A percentile compares a stretch with the other conserved stretches of the same genome.
These are phyloP conservation scores for Ogataea glucozyma DNA, from an alignment of 805 yeast genomes.

Conservation along the genomic window DNA sequence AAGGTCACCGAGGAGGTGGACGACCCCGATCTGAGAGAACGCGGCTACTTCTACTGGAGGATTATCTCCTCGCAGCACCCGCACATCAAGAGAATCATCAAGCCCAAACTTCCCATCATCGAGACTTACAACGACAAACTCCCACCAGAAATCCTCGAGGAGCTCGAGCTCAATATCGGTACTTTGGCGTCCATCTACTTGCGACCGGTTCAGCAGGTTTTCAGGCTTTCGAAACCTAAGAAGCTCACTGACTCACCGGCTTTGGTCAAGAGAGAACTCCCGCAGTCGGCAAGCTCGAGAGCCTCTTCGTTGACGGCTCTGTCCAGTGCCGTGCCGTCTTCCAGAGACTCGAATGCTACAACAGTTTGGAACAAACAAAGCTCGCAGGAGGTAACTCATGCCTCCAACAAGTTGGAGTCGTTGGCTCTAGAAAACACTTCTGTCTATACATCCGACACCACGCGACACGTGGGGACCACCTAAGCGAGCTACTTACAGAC, in stretches of 20 bases:
- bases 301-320: slow-evolving; percentile 7
- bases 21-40: slow-evolving; percentile 83
- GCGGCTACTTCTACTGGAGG: slow-evolving; percentile 87
- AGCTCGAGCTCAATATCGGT: slow-evolving; percentile 79
- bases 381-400: neutral
- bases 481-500: neutral
- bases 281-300: slow-evolving; percentile 7
- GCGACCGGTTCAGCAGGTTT: slow-evolving; percentile 80
- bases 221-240: slow-evolving; percentile 60
- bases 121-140: slow-evolving; percentile 66
- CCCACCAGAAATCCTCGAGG: slow-evolving; percentile 72
- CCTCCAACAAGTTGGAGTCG: neutral
- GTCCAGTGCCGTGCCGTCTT: neutral
- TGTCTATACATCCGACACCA: neutral
- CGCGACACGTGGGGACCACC: neutral
- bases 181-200: slow-evolving; percentile 80
- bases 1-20: slow-evolving; percentile 71
- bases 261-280: slow-evolving; percentile 24
- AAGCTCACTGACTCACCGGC: slow-evolving; percentile 53
- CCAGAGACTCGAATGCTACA: slow-evolving; percentile 9
- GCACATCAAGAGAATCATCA: slow-evolving; percentile 50
- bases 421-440: neutral
- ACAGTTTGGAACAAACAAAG: slow-evolving; percentile 7
- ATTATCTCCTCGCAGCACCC: slow-evolving; percentile 55
- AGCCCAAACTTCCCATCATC: slow-evolving; percentile 62